These are phyloP conservation scores for Cladophialophora psammophila DNA, from an alignment of 2,329 filamentous ascomycete genomes.

Conservation along the genomic window DNA sequence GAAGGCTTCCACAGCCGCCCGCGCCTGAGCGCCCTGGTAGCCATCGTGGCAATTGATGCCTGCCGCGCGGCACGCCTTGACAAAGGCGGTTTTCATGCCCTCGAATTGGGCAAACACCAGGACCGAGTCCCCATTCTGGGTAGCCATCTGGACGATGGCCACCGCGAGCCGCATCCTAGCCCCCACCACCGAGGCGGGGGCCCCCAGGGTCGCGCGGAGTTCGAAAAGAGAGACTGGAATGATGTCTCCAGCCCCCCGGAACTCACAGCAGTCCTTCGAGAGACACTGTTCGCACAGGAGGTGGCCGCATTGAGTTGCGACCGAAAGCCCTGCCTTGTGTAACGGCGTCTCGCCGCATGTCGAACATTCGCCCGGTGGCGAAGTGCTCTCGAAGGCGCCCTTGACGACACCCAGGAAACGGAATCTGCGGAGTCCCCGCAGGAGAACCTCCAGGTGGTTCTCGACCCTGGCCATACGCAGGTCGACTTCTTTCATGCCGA, in stretches of 20 bases:
- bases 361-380: slow-evolving; percentile 42
- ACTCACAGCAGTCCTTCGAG: slow-evolving; percentile 19
- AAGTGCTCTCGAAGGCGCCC: slow-evolving; percentile 1
- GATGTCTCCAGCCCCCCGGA: slow-evolving; percentile 5
- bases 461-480: slow-evolving; percentile 16
- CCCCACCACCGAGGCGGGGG: slow-evolving; percentile 42
- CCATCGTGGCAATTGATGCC: slow-evolving; percentile 46
- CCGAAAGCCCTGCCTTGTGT: slow-evolving; percentile 45
- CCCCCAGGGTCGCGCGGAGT: background rate
- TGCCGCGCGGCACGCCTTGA: slow-evolving; percentile 25
- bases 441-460: slow-evolving; percentile 12
- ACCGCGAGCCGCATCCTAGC: slow-evolving; percentile 59
- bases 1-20: slow-evolving; percentile 51
- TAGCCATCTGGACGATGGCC: slow-evolving; percentile 52
- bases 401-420: slow-evolving; percentile 17
- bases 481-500: slow-evolving; percentile 22
- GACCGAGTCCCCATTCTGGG: slow-evolving; percentile 54
- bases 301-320: slow-evolving; percentile 62
- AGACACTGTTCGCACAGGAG: slow-evolving; percentile 29
- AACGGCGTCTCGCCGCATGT: slow-evolving; percentile 44
- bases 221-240: slow-evolving; percentile 18
- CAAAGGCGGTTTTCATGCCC: slow-evolving; percentile 24
- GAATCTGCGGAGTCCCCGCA: slow-evolving; percentile 18
- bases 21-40: slow-evolving; percentile 38
- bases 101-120: slow-evolving; percentile 62